Evolutionary conservation across 202 grass and related monocot genomes (phyloP), one percentile per base, ranked within the genome.

Genomic region (Panicum hallii): DNA sequence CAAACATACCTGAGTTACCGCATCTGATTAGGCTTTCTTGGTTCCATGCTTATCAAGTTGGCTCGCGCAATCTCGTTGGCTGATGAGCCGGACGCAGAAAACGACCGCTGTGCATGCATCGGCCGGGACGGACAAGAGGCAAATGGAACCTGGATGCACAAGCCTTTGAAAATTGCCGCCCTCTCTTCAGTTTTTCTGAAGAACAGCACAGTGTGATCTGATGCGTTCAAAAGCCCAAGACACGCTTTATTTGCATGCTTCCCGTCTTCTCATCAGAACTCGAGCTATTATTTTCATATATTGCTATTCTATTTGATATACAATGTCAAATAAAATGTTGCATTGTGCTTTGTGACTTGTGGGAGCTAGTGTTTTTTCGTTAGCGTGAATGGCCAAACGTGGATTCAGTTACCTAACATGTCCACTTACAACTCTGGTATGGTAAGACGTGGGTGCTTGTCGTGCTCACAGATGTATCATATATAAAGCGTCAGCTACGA

Each of bases 21-120:
- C 19, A 56, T 71, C 58, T 81, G 54, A 43, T 89, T 85, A 69
- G 63, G 45, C 23, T 52, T 65, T 14, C 7, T 6, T 30, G 15
- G 10, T 16, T 17, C 7, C 38, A 89, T 82, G 54, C 63, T 89
- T 81, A 85, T 85, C 78, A 77, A 82, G 45, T 55, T 70, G 71
- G 14, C 46, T 71, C 64, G 56, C 67, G 28, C 44, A 71, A 26
- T 66, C 17, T 50, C 30, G 53, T 66, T 16, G 67, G 67, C 67
- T 23, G 42, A 26, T 23, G 42, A 26, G 42, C 11, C 4, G 26
- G 42, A 70, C 20, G n/a, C 11, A 26, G 43, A 32, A 19, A 50
- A 32, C 23, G 45, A 50, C 50, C 23, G 7, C 5, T 52, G 8
- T 22, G n/a, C 36, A 4, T 38, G 36, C 20, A 69, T 69, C 26